These are phyloP conservation scores for Saccharomycopsis malanga DNA, from an alignment of 805 yeast genomes.

Conservation along the genomic window DNA sequence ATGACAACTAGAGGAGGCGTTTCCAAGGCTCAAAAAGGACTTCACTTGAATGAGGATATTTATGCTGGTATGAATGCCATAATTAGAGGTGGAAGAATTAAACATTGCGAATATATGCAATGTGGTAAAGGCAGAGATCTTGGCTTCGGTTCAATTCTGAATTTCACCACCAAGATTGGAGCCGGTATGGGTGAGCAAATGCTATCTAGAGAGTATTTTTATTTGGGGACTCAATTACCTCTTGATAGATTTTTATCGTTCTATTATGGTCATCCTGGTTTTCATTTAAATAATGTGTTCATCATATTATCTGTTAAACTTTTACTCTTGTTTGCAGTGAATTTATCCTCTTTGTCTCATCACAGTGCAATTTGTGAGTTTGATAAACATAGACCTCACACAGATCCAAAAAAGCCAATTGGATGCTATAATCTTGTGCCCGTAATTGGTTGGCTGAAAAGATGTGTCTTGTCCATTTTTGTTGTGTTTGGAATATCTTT, in stretches of 20 bases:
- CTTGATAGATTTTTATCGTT: slow-evolving; percentile 72
- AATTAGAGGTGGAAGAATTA: slow-evolving; percentile 74
- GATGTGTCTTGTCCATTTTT: slow-evolving; percentile 67
- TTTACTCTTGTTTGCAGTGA: slow-evolving; percentile 50
- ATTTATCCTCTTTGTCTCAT: slow-evolving; percentile 56
- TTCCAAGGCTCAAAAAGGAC: slow-evolving; percentile 76
- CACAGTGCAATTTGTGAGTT: slow-evolving; percentile 57
- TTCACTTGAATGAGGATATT: slow-evolving; percentile 79
- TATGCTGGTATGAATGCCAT: slow-evolving; percentile 82
- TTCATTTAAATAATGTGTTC: slow-evolving; percentile 72
- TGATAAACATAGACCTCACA: slow-evolving; percentile 49
- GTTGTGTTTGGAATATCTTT: slow-evolving; percentile 69
- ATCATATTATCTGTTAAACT: slow-evolving; percentile 63
- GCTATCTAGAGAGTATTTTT: slow-evolving; percentile 75
- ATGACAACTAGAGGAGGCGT: slow-evolving; percentile 86
- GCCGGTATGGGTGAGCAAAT: slow-evolving; percentile 90
- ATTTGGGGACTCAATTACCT: slow-evolving; percentile 69
- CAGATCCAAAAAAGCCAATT: slow-evolving; percentile 52
- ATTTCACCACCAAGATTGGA: slow-evolving; percentile 78
- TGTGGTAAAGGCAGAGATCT: slow-evolving; percentile 86
- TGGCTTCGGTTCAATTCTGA: slow-evolving; percentile 76
- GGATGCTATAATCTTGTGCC: slow-evolving; percentile 73
- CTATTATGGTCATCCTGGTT: slow-evolving; percentile 83
- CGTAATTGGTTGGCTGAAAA: slow-evolving; percentile 64
- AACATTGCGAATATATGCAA: slow-evolving; percentile 76